Conservation (phyloP, 1,284 basidiomycete species). For the Pseudozyma sp. region DNA sequence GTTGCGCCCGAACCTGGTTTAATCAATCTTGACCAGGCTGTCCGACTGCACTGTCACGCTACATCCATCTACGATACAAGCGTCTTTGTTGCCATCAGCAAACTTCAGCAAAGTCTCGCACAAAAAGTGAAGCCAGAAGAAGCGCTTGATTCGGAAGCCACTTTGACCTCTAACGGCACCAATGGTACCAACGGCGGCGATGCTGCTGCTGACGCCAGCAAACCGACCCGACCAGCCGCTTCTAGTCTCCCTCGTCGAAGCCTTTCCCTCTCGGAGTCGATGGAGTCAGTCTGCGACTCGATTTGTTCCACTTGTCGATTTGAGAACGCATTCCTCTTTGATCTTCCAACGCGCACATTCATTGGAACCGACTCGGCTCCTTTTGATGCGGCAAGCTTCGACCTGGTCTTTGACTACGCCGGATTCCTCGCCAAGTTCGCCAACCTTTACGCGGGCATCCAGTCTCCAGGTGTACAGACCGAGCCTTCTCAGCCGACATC, state of each 20-base stretch:
- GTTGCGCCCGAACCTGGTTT: constrained; percentile 39
- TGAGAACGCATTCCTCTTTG: constrained; percentile 92
- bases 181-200: background rate
- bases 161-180: constrained; percentile 1
- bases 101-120: constrained; percentile 73
- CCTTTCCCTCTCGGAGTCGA: constrained; percentile 43
- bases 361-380: constrained; percentile 92
- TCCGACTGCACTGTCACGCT: constrained; percentile 76
- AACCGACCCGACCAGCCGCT: constrained; percentile 27
- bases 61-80: constrained; percentile 91
- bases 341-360: constrained; percentile 85
- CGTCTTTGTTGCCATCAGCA: constrained; percentile 86
- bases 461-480: constrained; percentile 45
- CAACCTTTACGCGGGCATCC: constrained; percentile 76
- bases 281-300: constrained; percentile 54
- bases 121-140: constrained; percentile 78
- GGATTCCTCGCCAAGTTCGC: constrained; percentile 87
- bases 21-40: constrained; percentile 61
- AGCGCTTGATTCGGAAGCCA: constrained; percentile 74
- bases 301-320: constrained; percentile 80
- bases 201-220: constrained; percentile 9
- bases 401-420: constrained; percentile 89
- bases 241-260: constrained; percentile 18
- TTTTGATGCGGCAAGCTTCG: constrained; percentile 87
- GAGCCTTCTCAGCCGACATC: constrained; percentile 6